phyloP scores from a whole-genome alignment of 345 rosid species.

The Carallia brachiata region DNA sequence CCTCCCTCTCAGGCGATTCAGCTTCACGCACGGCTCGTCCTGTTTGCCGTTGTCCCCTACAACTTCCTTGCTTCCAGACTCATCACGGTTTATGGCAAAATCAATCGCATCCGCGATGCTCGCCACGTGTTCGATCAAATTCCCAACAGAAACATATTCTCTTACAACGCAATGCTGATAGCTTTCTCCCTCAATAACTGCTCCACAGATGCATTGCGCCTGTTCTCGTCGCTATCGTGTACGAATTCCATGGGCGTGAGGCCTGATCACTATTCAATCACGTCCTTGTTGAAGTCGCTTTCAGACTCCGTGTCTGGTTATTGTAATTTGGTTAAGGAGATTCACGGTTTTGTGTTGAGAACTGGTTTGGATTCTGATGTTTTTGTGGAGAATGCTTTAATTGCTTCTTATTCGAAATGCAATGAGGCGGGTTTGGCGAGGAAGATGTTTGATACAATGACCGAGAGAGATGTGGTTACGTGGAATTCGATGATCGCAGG shows the following conservation, averaged over 20 bases:
- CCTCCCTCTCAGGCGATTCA: no score
- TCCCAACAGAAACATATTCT: conserved; percentile 49
- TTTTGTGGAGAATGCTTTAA: conserved; percentile 62
- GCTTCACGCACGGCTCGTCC: no score
- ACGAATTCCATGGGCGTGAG: conserved; percentile 24
- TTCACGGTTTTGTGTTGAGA: conserved; percentile 55
- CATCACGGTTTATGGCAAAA: conserved; percentile 37
- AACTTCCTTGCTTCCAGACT: no score
- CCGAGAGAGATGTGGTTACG: conserved; percentile 60
- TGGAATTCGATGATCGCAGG: conserved; percentile 92
- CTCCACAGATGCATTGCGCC: conserved; percentile 42
- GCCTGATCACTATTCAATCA: conserved; percentile 57
- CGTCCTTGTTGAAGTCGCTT: conserved; percentile 60
- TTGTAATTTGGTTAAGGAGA: conserved; percentile 45
- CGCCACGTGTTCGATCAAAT: conserved; percentile 69
- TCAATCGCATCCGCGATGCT: conserved; percentile 40
- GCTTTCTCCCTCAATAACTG: conserved; percentile 52
- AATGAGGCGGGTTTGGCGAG: conserved; percentile 40
- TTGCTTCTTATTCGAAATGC: conserved; percentile 62
- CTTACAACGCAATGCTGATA: conserved; percentile 73
- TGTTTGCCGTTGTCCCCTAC: no score
- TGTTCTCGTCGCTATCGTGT: conserved; percentile 47
- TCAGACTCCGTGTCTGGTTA: conserved; percentile 33
- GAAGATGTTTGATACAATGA: conserved; percentile 60
- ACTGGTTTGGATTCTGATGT: conserved; percentile 50